Evolutionary conservation across 1,139 yeast species (phyloP).

Genomic region (Suhomyces coccinellae): DNA sequence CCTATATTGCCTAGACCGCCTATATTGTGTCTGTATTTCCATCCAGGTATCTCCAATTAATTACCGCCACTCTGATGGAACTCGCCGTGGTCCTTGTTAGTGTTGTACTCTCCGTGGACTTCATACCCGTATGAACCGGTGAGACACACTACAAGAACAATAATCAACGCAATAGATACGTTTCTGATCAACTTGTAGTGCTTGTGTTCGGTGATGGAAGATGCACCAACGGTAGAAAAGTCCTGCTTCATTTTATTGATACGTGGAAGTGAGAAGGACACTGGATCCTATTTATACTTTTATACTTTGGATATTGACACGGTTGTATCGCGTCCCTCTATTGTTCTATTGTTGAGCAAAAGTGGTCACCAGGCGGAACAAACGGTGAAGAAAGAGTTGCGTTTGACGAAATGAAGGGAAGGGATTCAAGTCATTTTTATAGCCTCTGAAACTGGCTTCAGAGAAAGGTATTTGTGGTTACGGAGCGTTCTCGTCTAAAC

Average conservation of each 20-base stretch:
- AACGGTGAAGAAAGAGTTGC: not conserved
- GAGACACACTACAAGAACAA: slow-evolving; percentile 10
- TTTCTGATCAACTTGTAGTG: slow-evolving; percentile 13
- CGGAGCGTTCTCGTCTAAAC: too few relatives aligned
- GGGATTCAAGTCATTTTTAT: not conserved
- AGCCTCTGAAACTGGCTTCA: too few relatives aligned
- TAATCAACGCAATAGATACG: slow-evolving; percentile 9
- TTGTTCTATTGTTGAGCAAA: not conserved
- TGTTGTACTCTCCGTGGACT: slow-evolving; percentile 9
- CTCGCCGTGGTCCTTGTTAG: slow-evolving; percentile 7
- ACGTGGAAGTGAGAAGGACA: too few relatives aligned
- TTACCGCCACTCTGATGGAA: slow-evolving; percentile 10
- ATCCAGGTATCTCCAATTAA: not conserved
- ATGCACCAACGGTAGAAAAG: not conserved
- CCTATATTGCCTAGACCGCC: too few relatives aligned
- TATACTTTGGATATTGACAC: not conserved
- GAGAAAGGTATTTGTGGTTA: too few relatives aligned
- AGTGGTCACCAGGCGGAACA: not conserved
- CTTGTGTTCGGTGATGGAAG: slow-evolving; percentile 10
- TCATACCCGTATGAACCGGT: slow-evolving; percentile 16
- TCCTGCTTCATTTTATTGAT: slow-evolving; percentile 6
- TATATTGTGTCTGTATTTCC: not conserved
- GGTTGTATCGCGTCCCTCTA: not conserved
- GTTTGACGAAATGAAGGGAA: not conserved
- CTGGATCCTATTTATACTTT: not conserved